A percentile compares a stretch with the other conserved stretches of the same genome.
phyloP scores from a whole-genome alignment of 2,329 filamentous ascomycete species.

The Aspergillus sp. region DNA sequence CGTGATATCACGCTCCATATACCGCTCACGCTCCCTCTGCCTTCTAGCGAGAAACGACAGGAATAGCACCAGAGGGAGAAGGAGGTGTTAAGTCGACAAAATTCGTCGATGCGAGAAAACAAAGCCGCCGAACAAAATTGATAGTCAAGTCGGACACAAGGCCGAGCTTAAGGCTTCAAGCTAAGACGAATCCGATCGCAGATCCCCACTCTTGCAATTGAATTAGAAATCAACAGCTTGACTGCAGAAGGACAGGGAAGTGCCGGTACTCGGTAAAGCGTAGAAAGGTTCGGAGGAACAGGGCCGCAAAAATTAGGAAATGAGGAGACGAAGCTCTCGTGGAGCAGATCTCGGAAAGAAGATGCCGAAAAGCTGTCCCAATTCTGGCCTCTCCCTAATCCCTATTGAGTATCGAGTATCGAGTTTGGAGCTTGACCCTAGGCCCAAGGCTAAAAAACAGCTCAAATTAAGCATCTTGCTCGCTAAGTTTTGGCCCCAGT shows the following conservation, averaged over 20 bases:
- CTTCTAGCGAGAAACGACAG: background rate
- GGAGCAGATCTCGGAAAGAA: slow-evolving; percentile 1
- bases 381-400: background rate
- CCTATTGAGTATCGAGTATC: too few species aligned
- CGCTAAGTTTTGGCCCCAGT: too few species aligned
- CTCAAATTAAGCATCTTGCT: too few species aligned
- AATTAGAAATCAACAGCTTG: background rate
- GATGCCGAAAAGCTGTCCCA: background rate
- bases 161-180: background rate
- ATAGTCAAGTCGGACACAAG: background rate
- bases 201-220: background rate
- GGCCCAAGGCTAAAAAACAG: too few species aligned
- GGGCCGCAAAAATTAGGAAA: background rate
- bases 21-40: background rate
- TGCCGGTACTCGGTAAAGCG: background rate
- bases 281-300: background rate
- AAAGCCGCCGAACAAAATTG: background rate
- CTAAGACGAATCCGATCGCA: background rate
- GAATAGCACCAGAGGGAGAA: background rate
- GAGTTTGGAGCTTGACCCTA: too few species aligned
- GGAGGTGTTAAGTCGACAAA: background rate
- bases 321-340: background rate
- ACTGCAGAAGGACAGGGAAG: background rate
- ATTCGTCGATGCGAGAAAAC: background rate
- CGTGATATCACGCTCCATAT: background rate